A percentile compares a stretch with the other conserved stretches of the same genome.
These are phyloP conservation scores for Lipomyces yamanashiensis DNA, from an alignment of 805 yeast species.

Conservation along the genomic window DNA sequence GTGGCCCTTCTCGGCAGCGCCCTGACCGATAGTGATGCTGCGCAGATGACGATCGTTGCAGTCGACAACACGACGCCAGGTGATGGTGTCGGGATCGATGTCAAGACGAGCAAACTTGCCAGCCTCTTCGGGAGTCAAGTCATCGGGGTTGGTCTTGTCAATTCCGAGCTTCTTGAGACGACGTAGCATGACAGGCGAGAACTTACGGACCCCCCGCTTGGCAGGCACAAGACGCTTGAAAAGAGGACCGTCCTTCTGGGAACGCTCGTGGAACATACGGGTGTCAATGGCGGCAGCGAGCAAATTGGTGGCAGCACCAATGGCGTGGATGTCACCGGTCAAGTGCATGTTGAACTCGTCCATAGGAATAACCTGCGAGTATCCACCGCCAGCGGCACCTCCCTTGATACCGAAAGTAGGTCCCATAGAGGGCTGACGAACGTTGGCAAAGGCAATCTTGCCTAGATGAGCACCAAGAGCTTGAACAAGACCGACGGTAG, in stretches of 20 bases:
- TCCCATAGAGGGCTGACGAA: slow-evolving; percentile 98
- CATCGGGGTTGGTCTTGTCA: slow-evolving; percentile 75
- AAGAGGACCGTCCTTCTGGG: slow-evolving; percentile 81
- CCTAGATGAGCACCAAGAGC: slow-evolving; percentile 90
- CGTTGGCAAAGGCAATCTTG: slow-evolving; percentile 86
- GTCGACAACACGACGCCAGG: slow-evolving; percentile 93
- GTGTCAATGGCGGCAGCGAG: slow-evolving; percentile 97
- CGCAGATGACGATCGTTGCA: slow-evolving; percentile 90
- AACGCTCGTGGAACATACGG: slow-evolving; percentile 90
- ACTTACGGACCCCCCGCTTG: slow-evolving; percentile 77
- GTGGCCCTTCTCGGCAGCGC: slow-evolving; percentile 89
- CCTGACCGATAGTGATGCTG: slow-evolving; percentile 87
- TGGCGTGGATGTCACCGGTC: slow-evolving; percentile 97
- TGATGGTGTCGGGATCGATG: slow-evolving; percentile 86
- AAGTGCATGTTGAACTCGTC: slow-evolving; percentile 97
- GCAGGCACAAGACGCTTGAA: slow-evolving; percentile 85
- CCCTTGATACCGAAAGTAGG: slow-evolving; percentile 99
- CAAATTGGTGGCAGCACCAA: slow-evolving; percentile 88
- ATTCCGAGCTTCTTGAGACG: slow-evolving; percentile 84
- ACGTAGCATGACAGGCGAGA: slow-evolving; percentile 77
- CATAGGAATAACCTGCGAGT: slow-evolving; percentile 97
- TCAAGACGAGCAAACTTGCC: slow-evolving; percentile 77
- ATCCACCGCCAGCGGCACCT: slow-evolving; percentile 99
- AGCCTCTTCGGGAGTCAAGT: slow-evolving; percentile 76
- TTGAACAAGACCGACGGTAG: slow-evolving; percentile 95